phyloP scores from a whole-genome alignment of 352 stramenopile genomes.

The Phytophthora citrophthora region DNA sequence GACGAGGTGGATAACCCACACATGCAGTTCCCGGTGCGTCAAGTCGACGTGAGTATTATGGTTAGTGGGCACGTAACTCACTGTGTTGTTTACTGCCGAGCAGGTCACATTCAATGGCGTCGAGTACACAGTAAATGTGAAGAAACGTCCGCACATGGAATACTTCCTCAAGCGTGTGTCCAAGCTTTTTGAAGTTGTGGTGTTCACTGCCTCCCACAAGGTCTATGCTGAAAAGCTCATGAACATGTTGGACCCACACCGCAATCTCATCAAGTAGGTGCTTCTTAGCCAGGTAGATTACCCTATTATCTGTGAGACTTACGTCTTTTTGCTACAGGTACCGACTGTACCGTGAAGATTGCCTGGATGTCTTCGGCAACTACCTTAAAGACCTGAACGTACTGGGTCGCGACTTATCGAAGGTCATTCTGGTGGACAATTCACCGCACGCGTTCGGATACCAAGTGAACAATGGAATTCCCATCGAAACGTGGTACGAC shows the following conservation, averaged over 20 bases:
- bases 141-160: slow-evolving; percentile 95
- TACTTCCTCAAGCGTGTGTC: slow-evolving; percentile 94
- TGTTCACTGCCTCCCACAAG: slow-evolving; percentile 97
- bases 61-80: background rate
- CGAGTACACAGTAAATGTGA: slow-evolving; percentile 97
- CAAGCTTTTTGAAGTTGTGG: slow-evolving; percentile 98
- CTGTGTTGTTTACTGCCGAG: background rate
- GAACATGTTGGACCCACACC: slow-evolving; percentile 95
- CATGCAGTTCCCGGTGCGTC: slow-evolving; percentile 93
- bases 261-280: slow-evolving; percentile 87
- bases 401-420: slow-evolving; percentile 92
- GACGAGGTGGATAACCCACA: slow-evolving; percentile 95
- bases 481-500: slow-evolving; percentile 99
- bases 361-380: slow-evolving; percentile 96
- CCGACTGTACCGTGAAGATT: slow-evolving; percentile 95
- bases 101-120: slow-evolving; percentile 94
- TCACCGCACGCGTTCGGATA: slow-evolving; percentile 98
- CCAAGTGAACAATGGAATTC: slow-evolving; percentile 98
- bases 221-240: slow-evolving; percentile 97
- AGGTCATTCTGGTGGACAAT: slow-evolving; percentile 97
- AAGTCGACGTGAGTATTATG: background rate
- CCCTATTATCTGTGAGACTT: background rate
- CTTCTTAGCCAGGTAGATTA: background rate
- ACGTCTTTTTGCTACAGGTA: slow-evolving; percentile 61
- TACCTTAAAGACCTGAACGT: slow-evolving; percentile 99